These are phyloP conservation scores for Solanum raphanifolium DNA, from an alignment of 257 asterid species.

Conservation along the genomic window DNA sequence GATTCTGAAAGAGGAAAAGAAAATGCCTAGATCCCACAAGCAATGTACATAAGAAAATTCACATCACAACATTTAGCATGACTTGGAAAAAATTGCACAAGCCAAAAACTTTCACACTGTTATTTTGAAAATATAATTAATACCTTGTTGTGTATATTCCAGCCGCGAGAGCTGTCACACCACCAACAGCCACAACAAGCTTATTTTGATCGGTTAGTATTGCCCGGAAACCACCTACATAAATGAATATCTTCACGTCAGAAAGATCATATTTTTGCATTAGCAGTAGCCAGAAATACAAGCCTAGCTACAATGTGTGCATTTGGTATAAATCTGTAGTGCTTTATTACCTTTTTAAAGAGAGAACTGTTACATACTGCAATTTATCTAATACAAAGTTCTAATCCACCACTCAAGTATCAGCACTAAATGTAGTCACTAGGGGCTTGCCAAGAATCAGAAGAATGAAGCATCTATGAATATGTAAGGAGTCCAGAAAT, in stretches of 20 bases:
- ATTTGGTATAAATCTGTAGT: background rate
- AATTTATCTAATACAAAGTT: background rate
- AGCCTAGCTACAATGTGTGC: background rate
- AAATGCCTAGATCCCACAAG: background rate
- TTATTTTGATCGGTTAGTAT: slow-evolving; percentile 88
- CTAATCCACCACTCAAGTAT: background rate
- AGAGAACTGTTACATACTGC: background rate
- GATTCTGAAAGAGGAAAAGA: background rate
- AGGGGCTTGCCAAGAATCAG: background rate
- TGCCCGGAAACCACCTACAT: slow-evolving; percentile 77
- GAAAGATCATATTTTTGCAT: background rate
- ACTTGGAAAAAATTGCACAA: background rate
- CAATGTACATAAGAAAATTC: background rate
- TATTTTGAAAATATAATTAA: background rate
- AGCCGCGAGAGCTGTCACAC: slow-evolving; percentile 96
- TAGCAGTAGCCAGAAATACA: background rate
- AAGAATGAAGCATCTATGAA: background rate
- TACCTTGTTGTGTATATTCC: slow-evolving; percentile 97
- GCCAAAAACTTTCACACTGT: background rate
- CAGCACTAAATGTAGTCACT: background rate
- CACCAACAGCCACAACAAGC: slow-evolving; percentile 87
- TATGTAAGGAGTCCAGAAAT: background rate
- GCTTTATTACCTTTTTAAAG: background rate
- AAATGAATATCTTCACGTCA: background rate
- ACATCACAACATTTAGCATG: background rate